These are phyloP conservation scores for Poa annua DNA, from an alignment of 176 grass and related monocot genomes.

Conservation along the genomic window DNA sequence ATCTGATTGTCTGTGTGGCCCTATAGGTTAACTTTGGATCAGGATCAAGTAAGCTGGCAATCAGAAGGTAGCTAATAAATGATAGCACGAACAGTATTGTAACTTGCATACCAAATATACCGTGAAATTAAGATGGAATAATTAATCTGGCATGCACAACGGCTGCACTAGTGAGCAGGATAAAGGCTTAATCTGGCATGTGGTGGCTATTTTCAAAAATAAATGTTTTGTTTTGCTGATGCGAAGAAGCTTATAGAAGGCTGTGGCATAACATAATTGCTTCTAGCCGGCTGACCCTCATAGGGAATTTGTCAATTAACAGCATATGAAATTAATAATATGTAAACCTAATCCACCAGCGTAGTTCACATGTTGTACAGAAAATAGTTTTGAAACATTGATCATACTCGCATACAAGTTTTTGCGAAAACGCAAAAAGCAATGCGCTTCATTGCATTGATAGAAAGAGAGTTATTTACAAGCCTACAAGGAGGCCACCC, in stretches of 20 bases:
- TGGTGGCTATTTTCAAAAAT: background rate
- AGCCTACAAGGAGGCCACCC: no score
- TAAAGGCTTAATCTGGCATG: background rate
- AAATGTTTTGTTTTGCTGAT: background rate
- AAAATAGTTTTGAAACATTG: no score
- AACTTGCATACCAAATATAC: background rate
- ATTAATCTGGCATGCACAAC: background rate
- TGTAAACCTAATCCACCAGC: no score
- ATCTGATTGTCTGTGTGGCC: slow-evolving; percentile 17
- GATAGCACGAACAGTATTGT: no score
- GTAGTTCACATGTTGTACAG: no score
- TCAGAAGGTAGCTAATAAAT: background rate
- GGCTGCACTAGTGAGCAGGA: background rate
- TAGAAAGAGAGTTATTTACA: no score
- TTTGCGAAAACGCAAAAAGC: no score
- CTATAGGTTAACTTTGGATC: slow-evolving; percentile 28
- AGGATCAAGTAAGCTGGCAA: background rate
- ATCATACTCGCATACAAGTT: no score
- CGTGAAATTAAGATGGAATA: background rate
- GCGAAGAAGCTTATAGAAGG: background rate
- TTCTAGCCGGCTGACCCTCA: background rate
- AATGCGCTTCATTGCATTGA: no score
- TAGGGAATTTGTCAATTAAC: background rate
- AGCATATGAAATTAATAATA: slow-evolving; percentile 12
- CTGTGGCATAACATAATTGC: background rate